Conservation (phyloP, 23 red algal species). For the Cyanidium caldarium region DNA sequence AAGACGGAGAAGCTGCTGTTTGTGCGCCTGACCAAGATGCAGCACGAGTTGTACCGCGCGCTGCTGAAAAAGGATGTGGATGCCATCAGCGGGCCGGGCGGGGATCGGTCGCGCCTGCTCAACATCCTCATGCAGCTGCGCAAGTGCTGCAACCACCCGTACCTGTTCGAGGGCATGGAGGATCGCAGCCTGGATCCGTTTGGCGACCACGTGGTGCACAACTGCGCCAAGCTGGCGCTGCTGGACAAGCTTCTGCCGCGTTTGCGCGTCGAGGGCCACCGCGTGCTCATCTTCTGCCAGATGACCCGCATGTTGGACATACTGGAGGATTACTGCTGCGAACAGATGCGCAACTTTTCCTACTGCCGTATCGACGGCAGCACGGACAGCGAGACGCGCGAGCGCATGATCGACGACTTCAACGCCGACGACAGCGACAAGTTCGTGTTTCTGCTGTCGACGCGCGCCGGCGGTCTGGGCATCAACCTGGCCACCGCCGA, state of each 20-base stretch:
- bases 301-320: conserved; percentile 99
- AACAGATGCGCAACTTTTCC: conserved; percentile 57
- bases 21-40: conserved; percentile 61
- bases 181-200: conserved; percentile 92
- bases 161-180: conserved; percentile 93
- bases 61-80: conserved; percentile 95
- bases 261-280: conserved; percentile 56
- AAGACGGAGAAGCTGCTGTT: conserved; percentile 95
- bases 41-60: conserved; percentile 72
- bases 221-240: conserved; percentile 63
- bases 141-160: conserved; percentile 92
- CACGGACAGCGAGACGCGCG: conserved; percentile 85
- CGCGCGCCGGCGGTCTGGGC: conserved; percentile 84
- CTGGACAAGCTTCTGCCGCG: conserved; percentile 86
- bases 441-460: conserved; percentile 92
- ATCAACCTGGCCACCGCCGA: conserved; percentile 98
- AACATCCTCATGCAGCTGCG: conserved; percentile 99
- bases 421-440: conserved; percentile 74
- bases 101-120: conserved; percentile 85
- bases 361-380: conserved; percentile 95
- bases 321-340: conserved; percentile 82
- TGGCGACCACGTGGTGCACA: conserved; percentile 77
- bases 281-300: conserved; percentile 88
- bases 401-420: conserved; percentile 84
- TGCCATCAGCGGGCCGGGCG: conserved; percentile 90